These are phyloP conservation scores for Piper longum DNA, from an alignment of 164 flowering plant species.

Conservation along the genomic window DNA sequence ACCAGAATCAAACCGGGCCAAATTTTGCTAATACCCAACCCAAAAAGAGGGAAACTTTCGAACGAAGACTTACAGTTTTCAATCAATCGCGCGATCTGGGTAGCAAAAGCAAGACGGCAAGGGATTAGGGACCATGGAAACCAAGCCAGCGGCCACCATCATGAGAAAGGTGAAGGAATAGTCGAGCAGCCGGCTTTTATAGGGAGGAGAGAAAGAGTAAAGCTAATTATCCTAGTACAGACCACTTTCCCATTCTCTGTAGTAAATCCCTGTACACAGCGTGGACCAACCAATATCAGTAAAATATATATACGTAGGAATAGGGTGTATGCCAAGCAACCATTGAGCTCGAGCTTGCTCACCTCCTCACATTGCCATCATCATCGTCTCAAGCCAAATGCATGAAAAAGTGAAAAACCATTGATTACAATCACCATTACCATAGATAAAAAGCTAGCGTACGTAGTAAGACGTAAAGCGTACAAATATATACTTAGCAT, in stretches of 20 bases:
- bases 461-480: too few species aligned
- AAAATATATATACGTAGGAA: neutral
- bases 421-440: too few species aligned
- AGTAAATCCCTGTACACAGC: neutral
- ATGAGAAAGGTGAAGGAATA: conserved; percentile 1
- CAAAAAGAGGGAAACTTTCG: neutral
- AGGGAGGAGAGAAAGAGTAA: conserved; percentile 1
- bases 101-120: conserved; percentile 6
- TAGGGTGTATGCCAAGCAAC: neutral
- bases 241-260: neutral
- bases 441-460: too few species aligned
- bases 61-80: conserved; percentile 9
- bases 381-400: neutral
- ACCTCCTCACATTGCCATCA: neutral
- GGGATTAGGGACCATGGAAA: neutral
- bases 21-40: neutral
- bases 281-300: neutral
- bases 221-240: neutral
- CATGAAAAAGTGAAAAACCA: neutral
- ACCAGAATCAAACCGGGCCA: neutral
- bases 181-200: conserved; percentile 1
- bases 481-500: too few species aligned
- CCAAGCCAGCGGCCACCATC: conserved; percentile 11
- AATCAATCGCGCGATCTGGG: conserved; percentile 8
- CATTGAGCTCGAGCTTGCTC: too few species aligned